phyloP scores from a whole-genome alignment of 2,329 filamentous ascomycete species.

The Aspergillus hiratsukae region DNA sequence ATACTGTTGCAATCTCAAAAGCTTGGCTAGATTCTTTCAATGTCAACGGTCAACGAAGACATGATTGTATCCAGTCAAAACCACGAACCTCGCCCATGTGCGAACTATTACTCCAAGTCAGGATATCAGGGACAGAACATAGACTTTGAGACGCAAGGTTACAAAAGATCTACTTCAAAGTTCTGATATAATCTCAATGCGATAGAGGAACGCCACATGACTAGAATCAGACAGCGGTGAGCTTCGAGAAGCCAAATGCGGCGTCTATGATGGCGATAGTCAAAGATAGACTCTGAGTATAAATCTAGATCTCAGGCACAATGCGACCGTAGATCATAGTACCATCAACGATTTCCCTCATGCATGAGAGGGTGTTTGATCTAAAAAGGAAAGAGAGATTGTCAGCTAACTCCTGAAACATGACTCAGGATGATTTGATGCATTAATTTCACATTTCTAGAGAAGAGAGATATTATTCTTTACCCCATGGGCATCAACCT shows the following conservation, averaged over 20 bases:
- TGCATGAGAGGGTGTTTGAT: not conserved
- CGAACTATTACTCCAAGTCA: not conserved
- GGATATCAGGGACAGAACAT: not conserved
- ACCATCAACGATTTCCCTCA: not conserved
- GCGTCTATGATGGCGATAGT: not conserved
- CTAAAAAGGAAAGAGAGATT: not conserved
- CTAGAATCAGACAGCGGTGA: not conserved
- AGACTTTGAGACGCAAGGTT: not conserved
- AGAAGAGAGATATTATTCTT: slow-evolving; percentile 17
- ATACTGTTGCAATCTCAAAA: not conserved
- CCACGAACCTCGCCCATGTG: not conserved
- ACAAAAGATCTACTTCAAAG: not conserved
- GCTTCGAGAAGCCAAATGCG: not conserved
- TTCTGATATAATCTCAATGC: not conserved
- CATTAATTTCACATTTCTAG: slow-evolving; percentile 3
- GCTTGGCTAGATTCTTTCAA: not conserved
- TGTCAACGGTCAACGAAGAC: not conserved
- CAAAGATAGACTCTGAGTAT: not conserved
- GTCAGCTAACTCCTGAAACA: not conserved
- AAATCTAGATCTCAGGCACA: not conserved
- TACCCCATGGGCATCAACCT: slow-evolving; percentile 5
- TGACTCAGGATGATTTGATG: no score
- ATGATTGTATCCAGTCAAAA: not conserved
- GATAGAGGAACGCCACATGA: not conserved
- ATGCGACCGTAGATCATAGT: not conserved